Evolutionary conservation across 768 basidiomycete genomes (phyloP), one percentile per base, ranked within the genome.

Genomic region (Mycena vitilis): DNA sequence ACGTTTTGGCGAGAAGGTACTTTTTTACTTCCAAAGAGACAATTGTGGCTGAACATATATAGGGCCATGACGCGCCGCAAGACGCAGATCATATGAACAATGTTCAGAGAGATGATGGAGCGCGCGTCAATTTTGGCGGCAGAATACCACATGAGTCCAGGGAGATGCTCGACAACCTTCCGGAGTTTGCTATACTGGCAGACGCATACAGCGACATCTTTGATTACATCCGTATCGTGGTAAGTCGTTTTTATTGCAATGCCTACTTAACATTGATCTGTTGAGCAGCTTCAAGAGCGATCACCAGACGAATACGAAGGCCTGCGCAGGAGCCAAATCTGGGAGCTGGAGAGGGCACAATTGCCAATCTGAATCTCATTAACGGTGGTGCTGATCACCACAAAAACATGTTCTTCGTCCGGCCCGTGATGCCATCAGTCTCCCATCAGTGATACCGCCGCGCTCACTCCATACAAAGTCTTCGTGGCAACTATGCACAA

Each of bases 251-350:
- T 30, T 30, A 2, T 30, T 30, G 30, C 30, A 30, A 30, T 30
- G 30, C 2, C 30, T 30, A 30, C 30, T 30, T 30, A 30, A 30
- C 30, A 30, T 30, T 30, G 5, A 30, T 42, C 48, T 59, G n/a
- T 30, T 30, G 30, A 30, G 23, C 42, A 78, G 76, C 60, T 78
- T 0, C 45, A 73, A 37, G 38, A 72, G 18, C 23, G 73, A 10
- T 55, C 76, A 4, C 77, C 76, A 5, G 68, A 73, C 1, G 73
- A 73, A 2, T 74, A 66, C 42, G 57, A 73, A 15, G 45, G 66
- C 25, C 60, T 79, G 11, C 53, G 59, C 5, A 72, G n/a, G n/a
- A n/a, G n/a, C n/a, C n/a, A n/a, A n/a, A n/a, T n/a, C n/a, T n/a
- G n/a, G n/a, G n/a, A n/a, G n/a, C n/a, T n/a, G n/a, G n/a, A n/a